Percentiles rank a stretch among this genome's conserved stretches.
phyloP scores from a whole-genome alignment of 805 yeast species.

The Tetrapisispora arboricola region DNA sequence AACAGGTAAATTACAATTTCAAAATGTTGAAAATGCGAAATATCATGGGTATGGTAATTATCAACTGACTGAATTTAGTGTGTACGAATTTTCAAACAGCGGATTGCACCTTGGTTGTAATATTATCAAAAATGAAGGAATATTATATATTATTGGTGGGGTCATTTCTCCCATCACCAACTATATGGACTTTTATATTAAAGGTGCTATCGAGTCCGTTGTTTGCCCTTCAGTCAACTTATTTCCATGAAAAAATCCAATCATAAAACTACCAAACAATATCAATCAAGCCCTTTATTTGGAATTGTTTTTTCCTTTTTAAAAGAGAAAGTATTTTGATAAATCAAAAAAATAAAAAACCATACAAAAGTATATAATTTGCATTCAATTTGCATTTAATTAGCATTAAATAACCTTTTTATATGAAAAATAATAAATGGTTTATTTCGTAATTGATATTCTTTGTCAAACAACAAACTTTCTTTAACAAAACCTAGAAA shows the following conservation, averaged over 20 bases:
- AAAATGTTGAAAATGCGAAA: slow-evolving; percentile 1
- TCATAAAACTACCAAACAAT: too few species aligned
- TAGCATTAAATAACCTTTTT: background rate
- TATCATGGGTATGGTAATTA: background rate
- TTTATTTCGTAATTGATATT: background rate
- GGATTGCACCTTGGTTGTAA: slow-evolving; percentile 4
- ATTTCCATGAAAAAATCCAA: slow-evolving; percentile 7
- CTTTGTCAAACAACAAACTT: too few species aligned
- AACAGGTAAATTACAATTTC: slow-evolving; percentile 11
- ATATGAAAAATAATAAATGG: background rate
- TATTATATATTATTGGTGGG: slow-evolving; percentile 22
- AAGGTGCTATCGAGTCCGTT: slow-evolving; percentile 23
- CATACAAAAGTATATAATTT: too few species aligned
- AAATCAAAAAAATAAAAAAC: background rate
- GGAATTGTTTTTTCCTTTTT: too few species aligned
- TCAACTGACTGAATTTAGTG: background rate
- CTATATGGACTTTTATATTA: slow-evolving; percentile 11
- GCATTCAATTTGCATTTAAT: background rate
- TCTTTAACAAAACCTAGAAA: too few species aligned
- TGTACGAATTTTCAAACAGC: background rate
- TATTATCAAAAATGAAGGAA: slow-evolving; percentile 13
- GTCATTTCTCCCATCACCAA: slow-evolving; percentile 9
- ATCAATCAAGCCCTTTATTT: background rate
- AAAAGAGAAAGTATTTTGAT: too few species aligned
- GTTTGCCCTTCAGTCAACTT: slow-evolving; percentile 20